Evolutionary conservation across 1,139 yeast species (phyloP).

Genomic region (Scheffersomyces quercinus): DNA sequence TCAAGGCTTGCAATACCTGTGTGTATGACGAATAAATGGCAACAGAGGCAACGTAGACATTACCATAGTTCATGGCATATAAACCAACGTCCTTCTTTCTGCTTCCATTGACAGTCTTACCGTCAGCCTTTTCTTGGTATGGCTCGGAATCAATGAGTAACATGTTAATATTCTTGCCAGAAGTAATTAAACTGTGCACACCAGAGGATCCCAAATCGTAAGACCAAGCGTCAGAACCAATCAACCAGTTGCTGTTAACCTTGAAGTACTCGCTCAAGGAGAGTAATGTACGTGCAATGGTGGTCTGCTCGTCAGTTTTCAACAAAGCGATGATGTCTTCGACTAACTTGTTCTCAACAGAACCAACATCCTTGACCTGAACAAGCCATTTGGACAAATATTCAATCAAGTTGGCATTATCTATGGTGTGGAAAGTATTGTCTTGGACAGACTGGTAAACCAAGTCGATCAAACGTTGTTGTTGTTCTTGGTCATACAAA

Average conservation of each 20-base stretch:
- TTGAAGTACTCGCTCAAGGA: constrained; percentile 45
- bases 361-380: constrained; percentile 31
- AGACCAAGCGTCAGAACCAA: constrained; percentile 96
- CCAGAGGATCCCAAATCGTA: constrained; percentile 92
- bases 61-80: constrained; percentile 93
- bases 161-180: constrained; percentile 79
- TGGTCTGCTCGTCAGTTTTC: constrained; percentile 38
- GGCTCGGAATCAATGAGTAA: constrained; percentile 92
- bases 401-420: constrained; percentile 52
- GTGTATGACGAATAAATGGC: constrained; percentile 94
- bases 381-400: constrained; percentile 72
- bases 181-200: constrained; percentile 78
- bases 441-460: constrained; percentile 54
- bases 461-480: constrained; percentile 44
- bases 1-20: constrained; percentile 83
- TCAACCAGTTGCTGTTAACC: constrained; percentile 68
- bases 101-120: constrained; percentile 31
- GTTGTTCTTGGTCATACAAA: constrained; percentile 56
- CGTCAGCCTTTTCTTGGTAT: constrained; percentile 42
- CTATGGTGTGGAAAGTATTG: constrained; percentile 47
- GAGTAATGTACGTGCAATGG: constrained; percentile 46
- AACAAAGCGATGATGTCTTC: constrained; percentile 44
- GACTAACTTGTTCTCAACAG: constrained; percentile 25
- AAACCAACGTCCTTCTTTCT: constrained; percentile 93
- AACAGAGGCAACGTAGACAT: constrained; percentile 89